Conservation (phyloP, 495 filamentous ascomycete species). For the Beverwykella pulmonaria region DNA sequence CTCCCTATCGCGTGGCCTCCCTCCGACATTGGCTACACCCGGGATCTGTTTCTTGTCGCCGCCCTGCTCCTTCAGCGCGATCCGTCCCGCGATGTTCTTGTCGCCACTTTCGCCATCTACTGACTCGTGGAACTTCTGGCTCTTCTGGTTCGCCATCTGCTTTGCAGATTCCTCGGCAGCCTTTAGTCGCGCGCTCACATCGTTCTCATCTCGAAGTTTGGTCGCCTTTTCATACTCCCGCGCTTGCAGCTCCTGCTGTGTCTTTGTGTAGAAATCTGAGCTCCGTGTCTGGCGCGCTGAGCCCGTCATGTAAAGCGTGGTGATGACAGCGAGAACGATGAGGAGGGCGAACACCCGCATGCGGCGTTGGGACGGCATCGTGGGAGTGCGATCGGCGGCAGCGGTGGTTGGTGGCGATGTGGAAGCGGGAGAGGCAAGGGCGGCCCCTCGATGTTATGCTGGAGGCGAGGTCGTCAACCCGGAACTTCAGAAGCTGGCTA, state of each 20-base stretch:
- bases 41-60: slow-evolving; percentile 47
- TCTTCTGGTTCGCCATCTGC: slow-evolving; percentile 54
- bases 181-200: slow-evolving; percentile 45
- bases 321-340: slow-evolving; percentile 58
- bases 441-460: not conserved
- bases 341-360: slow-evolving; percentile 61
- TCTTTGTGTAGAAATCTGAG: slow-evolving; percentile 60
- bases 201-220: slow-evolving; percentile 32
- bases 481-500: not conserved
- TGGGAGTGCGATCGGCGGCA: not conserved
- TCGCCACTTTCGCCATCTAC: slow-evolving; percentile 37
- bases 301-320: slow-evolving; percentile 64
- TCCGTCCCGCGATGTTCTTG: slow-evolving; percentile 67
- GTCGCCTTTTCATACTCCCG: slow-evolving; percentile 46
- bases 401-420: not conserved
- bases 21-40: slow-evolving; percentile 41
- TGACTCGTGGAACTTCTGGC: slow-evolving; percentile 50
- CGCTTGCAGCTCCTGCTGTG: slow-evolving; percentile 51
- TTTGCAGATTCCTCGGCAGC: slow-evolving; percentile 46
- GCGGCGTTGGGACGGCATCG: slow-evolving; percentile 73
- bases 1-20: slow-evolving; percentile 36
- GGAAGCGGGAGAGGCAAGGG: not conserved
- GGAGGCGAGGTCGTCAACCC: not conserved
- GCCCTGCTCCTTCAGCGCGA: slow-evolving; percentile 53
- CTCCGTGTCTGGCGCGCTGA: slow-evolving; percentile 47